Conservation (phyloP, 176 grass and related monocot genomes). For the Triticum turgidum region DNA sequence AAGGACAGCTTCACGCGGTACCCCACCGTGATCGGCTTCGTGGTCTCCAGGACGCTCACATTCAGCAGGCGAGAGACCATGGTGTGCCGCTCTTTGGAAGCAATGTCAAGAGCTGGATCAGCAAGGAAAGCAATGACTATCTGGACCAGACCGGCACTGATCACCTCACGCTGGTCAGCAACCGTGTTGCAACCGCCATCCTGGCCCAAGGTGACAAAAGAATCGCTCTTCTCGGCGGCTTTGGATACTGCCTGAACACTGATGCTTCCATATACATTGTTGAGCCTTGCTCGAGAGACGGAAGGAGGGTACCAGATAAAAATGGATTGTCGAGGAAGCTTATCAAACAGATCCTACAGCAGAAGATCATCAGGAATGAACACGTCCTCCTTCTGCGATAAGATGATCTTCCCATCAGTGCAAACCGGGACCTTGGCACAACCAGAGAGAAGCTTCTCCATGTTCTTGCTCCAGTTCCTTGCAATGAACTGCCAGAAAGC, state of each 20-base stretch:
- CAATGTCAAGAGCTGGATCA: conserved; percentile 38
- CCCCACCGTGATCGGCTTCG: conserved; percentile 40
- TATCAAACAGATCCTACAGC: conserved; percentile 50
- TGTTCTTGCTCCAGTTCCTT: conserved; percentile 30
- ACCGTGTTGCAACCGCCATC: background rate
- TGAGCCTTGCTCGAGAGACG: conserved; percentile 37
- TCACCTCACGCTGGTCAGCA: background rate
- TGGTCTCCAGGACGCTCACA: conserved; percentile 41
- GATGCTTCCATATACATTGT: conserved; percentile 41
- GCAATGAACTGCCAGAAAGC: conserved; percentile 60
- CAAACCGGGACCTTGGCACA: conserved; percentile 50
- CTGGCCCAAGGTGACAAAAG: background rate
- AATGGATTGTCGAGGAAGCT: conserved; percentile 22
- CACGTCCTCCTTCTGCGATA: conserved; percentile 41
- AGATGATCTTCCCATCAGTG: conserved; percentile 28
- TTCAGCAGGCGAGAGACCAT: conserved; percentile 39
- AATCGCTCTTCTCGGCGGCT: conserved; percentile 36
- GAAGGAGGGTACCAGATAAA: conserved; percentile 62
- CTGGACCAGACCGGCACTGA: conserved; percentile 40
- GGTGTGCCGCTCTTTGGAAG: conserved; percentile 27
- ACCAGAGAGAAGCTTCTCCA: conserved; percentile 22
- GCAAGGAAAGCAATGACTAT: conserved; percentile 47
- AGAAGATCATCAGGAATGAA: conserved; percentile 73
- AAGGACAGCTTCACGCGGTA: conserved; percentile 46
- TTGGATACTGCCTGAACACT: conserved; percentile 61